Base-by-base conservation (phyloP, 257 asterid species). In the Forsythia viridissima region DNA sequence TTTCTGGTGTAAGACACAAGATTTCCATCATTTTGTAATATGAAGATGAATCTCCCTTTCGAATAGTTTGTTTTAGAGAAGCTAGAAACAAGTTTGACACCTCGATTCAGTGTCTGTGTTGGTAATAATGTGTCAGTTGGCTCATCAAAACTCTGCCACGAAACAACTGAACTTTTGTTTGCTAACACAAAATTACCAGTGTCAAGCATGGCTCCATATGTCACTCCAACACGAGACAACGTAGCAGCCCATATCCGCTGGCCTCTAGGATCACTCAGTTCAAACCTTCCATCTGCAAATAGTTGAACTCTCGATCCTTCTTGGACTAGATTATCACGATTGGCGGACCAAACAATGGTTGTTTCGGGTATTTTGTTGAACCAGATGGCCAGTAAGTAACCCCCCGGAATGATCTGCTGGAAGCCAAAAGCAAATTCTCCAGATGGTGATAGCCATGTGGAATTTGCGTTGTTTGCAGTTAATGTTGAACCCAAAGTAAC, bases 41-140 rank as follows among this genome's bases (percentile, higher is more conserved):
- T 8, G 30, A 76, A 38, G 0, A 12, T 4, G 21, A 36, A 78
- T 34, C 51, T 78, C 13, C 82, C 82, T 1, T 3, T 71, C 0
- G 82, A 78, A 48, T 24, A 78, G 51, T 78, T 71, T 12, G 21
- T 43, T 10, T 15, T 16, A 2, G 71, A 24, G 11, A 39, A 38
- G 43, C 30, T 36, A 8, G 69, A 36, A 24, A 21, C 20, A 4
- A 74, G 37, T 4, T 18, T 24, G 9, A 67, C 34, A 8, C 3
- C 38, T 39, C 15, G 51, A 16, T 68, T 73, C 4, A 46, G 40
- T 13, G 18, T 12, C 42, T 79, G 78, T 9, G 68, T 42, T 63
- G 82, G 78, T 24, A 78, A 39, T 16, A 78, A 48, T 36, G 72
- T 55, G 41, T 77, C 69, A 8, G 80, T 65, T 6, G 74, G 80